These are phyloP conservation scores for Schizosaccharomyces versatilis DNA, from an alignment of 1,139 yeast genomes.

Conservation along the genomic window DNA sequence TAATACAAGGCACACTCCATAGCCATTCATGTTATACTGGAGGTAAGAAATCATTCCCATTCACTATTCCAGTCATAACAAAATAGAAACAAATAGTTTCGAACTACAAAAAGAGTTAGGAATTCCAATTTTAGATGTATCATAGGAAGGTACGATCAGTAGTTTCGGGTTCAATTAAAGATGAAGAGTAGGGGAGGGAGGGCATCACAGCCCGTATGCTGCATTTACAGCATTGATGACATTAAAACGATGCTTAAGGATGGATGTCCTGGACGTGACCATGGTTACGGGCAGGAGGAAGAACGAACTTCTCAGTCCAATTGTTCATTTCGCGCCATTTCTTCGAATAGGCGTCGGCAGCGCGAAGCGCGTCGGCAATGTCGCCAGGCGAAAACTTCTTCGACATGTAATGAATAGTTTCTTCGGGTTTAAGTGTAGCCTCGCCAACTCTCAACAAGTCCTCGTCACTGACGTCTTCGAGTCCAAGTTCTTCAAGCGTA, in stretches of 20 bases:
- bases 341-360: neutral
- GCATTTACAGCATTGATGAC: no score
- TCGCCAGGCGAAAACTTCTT: neutral
- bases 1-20: no score
- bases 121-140: no score
- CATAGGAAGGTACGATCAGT: no score
- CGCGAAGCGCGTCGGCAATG: neutral
- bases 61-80: no score
- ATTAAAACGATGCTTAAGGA: neutral
- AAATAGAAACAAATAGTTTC: no score
- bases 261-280: neutral
- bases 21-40: no score
- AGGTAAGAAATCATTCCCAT: no score
- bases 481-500: constrained; percentile 1
- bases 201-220: no score
- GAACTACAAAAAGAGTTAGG: no score
- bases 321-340: neutral
- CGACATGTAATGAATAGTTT: constrained; percentile 3
- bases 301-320: neutral
- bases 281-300: constrained; percentile 1
- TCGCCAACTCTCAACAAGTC: neutral
- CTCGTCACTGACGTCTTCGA: neutral
- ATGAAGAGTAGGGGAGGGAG: no score
- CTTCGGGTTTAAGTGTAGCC: neutral
- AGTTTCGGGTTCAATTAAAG: no score